These are phyloP conservation scores for Fusarium sp. DNA, from an alignment of 2,329 filamentous ascomycete species.

Conservation along the genomic window DNA sequence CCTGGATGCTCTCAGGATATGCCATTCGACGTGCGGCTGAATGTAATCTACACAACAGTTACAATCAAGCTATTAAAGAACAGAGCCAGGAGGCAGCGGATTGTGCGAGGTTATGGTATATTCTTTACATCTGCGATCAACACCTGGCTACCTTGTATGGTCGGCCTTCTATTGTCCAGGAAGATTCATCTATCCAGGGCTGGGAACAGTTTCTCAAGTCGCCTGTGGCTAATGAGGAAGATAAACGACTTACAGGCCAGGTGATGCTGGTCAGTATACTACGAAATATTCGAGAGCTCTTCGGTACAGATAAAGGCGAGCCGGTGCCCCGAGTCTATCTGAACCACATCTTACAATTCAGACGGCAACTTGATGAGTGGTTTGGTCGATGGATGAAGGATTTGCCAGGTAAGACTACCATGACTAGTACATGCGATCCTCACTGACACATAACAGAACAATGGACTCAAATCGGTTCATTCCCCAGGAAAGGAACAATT, in stretches of 20 bases:
- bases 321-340: slow-evolving; percentile 65
- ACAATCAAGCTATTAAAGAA: slow-evolving; percentile 55
- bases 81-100: slow-evolving; percentile 61
- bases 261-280: slow-evolving; percentile 70
- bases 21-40: slow-evolving; percentile 64
- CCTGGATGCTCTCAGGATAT: slow-evolving; percentile 71
- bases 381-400: slow-evolving; percentile 53
- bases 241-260: slow-evolving; percentile 70
- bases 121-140: slow-evolving; percentile 71
- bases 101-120: slow-evolving; percentile 70
- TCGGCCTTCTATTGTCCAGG: slow-evolving; percentile 68
- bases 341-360: slow-evolving; percentile 58
- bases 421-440: accelerated
- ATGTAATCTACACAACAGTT: slow-evolving; percentile 59
- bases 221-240: slow-evolving; percentile 64
- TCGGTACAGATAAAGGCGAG: slow-evolving; percentile 68
- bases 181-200: slow-evolving; percentile 68
- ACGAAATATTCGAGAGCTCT: slow-evolving; percentile 66
- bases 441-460: slow-evolving; percentile 48
- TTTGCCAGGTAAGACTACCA: slow-evolving; percentile 47
- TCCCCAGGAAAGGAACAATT: slow-evolving; percentile 56
- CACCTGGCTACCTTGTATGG: slow-evolving; percentile 73
- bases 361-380: slow-evolving; percentile 56
- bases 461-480: slow-evolving; percentile 56
- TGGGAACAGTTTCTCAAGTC: slow-evolving; percentile 68